Percentiles rank a stretch among this genome's conserved stretches.
Evolutionary conservation across 495 filamentous ascomycete genomes (phyloP).

Genomic region (Astrocystis sublimbata): DNA sequence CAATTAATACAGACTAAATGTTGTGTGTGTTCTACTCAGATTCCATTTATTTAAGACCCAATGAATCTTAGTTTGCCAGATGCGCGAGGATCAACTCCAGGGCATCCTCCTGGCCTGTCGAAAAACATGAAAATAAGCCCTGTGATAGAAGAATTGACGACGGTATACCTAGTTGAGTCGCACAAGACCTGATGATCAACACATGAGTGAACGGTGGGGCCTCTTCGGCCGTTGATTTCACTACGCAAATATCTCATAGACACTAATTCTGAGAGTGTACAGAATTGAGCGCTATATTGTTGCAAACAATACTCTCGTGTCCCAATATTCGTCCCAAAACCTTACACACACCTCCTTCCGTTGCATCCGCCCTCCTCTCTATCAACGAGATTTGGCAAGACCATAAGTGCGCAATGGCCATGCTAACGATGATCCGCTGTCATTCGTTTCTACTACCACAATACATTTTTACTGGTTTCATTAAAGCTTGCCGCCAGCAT

Average conservation of each 20-base stretch:
- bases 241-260: constrained; percentile 8
- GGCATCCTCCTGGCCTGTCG: too few species aligned
- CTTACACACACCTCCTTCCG: background rate
- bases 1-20: too few species aligned
- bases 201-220: too few species aligned
- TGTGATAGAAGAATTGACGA: too few species aligned
- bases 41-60: too few species aligned
- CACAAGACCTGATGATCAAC: too few species aligned
- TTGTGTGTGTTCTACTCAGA: too few species aligned
- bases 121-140: too few species aligned
- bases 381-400: background rate
- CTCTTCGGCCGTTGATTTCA: too few species aligned
- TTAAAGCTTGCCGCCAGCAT: constrained; percentile 1
- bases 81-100: too few species aligned
- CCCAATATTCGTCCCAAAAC: constrained; percentile 4
- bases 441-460: background rate
- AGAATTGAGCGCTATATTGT: constrained; percentile 5
- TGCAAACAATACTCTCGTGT: constrained; percentile 17
- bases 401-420: background rate
- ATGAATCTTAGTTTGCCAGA: too few species aligned
- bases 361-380: background rate
- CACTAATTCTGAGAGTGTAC: constrained; percentile 11
- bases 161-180: too few species aligned
- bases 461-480: constrained; percentile 16
- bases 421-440: background rate